phyloP scores from a whole-genome alignment of 441 rosid genomes.

The Pelargonium myrrhifolium region DNA sequence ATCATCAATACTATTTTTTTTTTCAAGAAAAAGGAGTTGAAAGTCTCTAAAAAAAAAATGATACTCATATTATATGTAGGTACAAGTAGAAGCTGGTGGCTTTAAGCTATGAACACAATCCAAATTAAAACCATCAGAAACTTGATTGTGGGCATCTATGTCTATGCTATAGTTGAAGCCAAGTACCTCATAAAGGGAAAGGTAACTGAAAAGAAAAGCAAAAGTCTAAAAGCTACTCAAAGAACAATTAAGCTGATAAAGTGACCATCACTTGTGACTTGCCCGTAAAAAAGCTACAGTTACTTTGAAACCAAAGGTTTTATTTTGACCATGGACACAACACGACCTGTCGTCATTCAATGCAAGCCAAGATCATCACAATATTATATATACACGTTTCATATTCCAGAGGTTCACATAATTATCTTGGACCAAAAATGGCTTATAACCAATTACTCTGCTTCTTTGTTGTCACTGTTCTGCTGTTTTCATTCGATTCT shows the following conservation, averaged over 20 bases:
- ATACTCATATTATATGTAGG: too few relatives aligned
- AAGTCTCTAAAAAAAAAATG: too few relatives aligned
- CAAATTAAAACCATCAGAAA: background rate
- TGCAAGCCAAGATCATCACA: too few relatives aligned
- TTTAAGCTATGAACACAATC: background rate
- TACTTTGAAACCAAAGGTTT: background rate
- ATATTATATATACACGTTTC: background rate
- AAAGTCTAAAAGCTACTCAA: background rate
- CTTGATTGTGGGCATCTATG: background rate
- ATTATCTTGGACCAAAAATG: constrained; percentile 14
- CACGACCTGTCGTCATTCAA: constrained; percentile 1
- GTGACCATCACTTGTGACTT: background rate
- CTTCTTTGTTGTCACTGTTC: constrained; percentile 8
- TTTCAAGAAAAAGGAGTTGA: too few relatives aligned
- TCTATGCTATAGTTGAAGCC: background rate
- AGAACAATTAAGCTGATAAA: background rate
- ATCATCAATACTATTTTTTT: too few relatives aligned
- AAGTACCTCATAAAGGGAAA: constrained; percentile 4
- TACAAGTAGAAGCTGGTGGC: too few relatives aligned
- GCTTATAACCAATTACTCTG: constrained; percentile 13
- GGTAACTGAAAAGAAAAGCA: background rate
- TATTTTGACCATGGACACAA: background rate
- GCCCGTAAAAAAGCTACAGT: background rate
- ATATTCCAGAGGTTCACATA: background rate
- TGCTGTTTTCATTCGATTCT: constrained; percentile 1